Evolutionary conservation across 2,329 filamentous ascomycete species (phyloP), one percentile per base, ranked within the genome.

Genomic region (Cercospora zeae-maydis): DNA sequence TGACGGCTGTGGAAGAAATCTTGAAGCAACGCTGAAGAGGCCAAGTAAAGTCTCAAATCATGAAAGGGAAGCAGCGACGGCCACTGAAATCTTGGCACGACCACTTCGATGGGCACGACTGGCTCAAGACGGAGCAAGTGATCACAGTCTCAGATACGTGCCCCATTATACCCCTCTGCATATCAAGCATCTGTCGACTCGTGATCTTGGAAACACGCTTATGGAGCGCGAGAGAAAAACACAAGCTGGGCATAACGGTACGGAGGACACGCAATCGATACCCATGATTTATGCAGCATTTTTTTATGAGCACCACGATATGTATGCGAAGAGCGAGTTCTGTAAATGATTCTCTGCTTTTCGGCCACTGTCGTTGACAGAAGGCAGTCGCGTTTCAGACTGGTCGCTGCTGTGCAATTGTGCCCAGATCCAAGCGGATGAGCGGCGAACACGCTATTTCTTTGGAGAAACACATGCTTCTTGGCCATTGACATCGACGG

Each of bases 1-100:
- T 69, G 62, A 69, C 66, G 54, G 33, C 30, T 37, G 16, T 60
- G 59, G 53, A 67, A 69, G 67, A 69, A 67, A 69, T 69, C 30
- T 59, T 69, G 58, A 69, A 69, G 59, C 67, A 69, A 56, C 65
- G 62, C 53, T 67, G 65, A 68, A 59, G 24, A 49, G 2, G 5
- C 21, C 13, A 27, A 49, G 42, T 49, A 21, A 49, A 49, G 42
- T 49, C 21, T 49, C 42, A 27, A 4, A 49, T n/a, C 19, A 13
- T 8, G 5, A 21, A 49, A 13, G 14, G 16, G 42, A 49, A 49
- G 42, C 21, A 13, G 24, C 42, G 42, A 21, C 42, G 21, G 27
- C 11, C 19, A 30, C 11, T 4, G 21, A 49, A 27, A 3, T 27
- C 42, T 49, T 27, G 42, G 21, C 21, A 21, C 49, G 9, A 53